Conservation (phyloP, 495 filamentous ascomycete genomes). For the Astrothelium subdiscretum region DNA sequence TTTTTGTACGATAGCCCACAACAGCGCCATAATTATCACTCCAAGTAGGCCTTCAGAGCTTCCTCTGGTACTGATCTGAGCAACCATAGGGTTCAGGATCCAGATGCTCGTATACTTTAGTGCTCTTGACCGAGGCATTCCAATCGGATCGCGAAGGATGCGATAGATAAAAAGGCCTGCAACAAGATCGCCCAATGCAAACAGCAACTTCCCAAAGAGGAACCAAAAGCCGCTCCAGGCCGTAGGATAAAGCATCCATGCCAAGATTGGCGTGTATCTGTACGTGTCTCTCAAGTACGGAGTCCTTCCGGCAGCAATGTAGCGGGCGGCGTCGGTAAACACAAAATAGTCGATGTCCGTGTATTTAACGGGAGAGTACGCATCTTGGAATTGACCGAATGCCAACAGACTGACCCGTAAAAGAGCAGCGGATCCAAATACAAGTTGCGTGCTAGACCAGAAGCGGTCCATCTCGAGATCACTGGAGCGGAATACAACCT, state of each 20-base stretch:
- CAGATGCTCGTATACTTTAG: conserved; percentile 72
- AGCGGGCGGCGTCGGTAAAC: conserved; percentile 92
- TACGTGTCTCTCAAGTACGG: conserved; percentile 90
- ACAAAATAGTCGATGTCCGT: conserved; percentile 98
- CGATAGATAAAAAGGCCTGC: conserved; percentile 79
- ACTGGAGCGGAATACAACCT: not conserved
- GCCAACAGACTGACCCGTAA: conserved; percentile 62
- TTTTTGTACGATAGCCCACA: conserved; percentile 63
- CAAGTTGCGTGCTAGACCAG: conserved; percentile 31
- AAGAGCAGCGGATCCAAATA: conserved; percentile 57
- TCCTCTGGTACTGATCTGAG: conserved; percentile 84
- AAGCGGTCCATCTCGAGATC: conserved; percentile 23
- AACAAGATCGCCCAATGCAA: conserved; percentile 68
- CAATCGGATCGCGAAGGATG: conserved; percentile 38
- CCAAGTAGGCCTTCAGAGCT: conserved; percentile 86
- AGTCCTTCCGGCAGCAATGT: conserved; percentile 48
- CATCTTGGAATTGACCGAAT: conserved; percentile 87
- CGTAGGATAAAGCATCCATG: conserved; percentile 81
- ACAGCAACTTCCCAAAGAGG: conserved; percentile 79
- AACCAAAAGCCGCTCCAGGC: conserved; percentile 54
- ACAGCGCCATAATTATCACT: conserved; percentile 63
- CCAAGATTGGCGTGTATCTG: conserved; percentile 86
- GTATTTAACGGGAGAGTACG: conserved; percentile 82
- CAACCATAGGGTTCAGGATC: conserved; percentile 96
- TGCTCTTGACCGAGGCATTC: conserved; percentile 41